Conservation (phyloP, 768 basidiomycete genomes). For the Lentinula sp. region DNA sequence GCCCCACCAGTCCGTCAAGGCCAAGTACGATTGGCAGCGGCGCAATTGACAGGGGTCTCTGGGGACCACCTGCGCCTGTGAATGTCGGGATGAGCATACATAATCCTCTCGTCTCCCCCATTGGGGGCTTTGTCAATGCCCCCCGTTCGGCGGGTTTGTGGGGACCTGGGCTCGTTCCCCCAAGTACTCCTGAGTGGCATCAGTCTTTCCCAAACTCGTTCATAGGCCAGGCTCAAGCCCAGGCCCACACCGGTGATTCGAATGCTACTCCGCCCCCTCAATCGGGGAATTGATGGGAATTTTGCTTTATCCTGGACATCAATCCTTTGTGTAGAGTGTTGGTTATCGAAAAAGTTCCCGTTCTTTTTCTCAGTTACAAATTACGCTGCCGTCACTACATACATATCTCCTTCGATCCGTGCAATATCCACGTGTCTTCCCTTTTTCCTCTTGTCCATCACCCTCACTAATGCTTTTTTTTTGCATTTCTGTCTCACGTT, state of each 20-base stretch:
- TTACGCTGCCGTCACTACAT: too few species aligned
- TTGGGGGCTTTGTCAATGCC: not conserved
- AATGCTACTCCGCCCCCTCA: slow-evolving; percentile 3
- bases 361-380: too few species aligned
- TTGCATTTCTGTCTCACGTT: too few species aligned
- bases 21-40: not conserved
- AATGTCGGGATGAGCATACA: not conserved
- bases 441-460: too few species aligned
- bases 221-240: not conserved
- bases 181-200: not conserved
- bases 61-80: not conserved
- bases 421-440: too few species aligned
- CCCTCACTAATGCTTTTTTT: too few species aligned
- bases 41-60: not conserved
- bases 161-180: not conserved
- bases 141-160: not conserved
- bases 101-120: not conserved
- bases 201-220: not conserved
- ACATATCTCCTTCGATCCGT: too few species aligned
- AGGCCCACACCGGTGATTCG: not conserved
- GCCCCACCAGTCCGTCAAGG: not conserved
- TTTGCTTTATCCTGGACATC: too few species aligned
- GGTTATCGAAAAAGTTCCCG: too few species aligned
- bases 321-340: too few species aligned
- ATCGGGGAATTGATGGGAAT: not conserved